Conservation (phyloP, 352 stramenopile genomes). For the Aphanomyces euteiches region DNA sequence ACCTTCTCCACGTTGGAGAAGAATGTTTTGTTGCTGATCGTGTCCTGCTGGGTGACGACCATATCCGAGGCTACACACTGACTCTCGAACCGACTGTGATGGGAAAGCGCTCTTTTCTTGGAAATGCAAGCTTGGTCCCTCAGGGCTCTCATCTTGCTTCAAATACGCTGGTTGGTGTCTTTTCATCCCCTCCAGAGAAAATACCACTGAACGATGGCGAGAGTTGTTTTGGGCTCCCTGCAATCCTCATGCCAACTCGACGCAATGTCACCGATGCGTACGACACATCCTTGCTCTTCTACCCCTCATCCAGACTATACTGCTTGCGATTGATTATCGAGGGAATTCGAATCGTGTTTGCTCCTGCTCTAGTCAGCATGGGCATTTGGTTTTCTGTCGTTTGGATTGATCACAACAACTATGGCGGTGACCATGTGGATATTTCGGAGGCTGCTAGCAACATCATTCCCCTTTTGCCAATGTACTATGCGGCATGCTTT, state of each 20-base stretch:
- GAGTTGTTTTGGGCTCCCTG: slow-evolving; percentile 12
- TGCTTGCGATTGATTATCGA: neutral
- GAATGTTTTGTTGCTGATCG: slow-evolving; percentile 21
- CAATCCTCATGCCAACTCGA: slow-evolving; percentile 7
- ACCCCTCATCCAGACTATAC: neutral
- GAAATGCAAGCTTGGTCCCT: neutral
- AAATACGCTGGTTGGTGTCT: neutral
- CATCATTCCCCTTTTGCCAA: neutral
- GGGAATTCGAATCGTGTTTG: neutral
- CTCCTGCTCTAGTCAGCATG: neutral
- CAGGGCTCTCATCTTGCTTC: neutral
- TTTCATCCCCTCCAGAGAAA: neutral
- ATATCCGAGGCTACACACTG: neutral
- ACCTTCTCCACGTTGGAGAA: neutral
- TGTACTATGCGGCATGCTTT: neutral
- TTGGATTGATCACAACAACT: neutral
- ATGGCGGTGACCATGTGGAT: neutral
- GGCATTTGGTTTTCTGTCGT: neutral
- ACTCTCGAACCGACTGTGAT: neutral
- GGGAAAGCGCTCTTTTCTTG: neutral
- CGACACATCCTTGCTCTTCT: neutral
- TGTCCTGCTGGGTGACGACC: slow-evolving; percentile 15
- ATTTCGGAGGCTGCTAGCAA: too few species aligned
- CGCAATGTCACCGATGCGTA: neutral
- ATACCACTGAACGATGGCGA: neutral